phyloP scores from a whole-genome alignment of 345 rosid genomes.

The Hypericum perforatum region DNA sequence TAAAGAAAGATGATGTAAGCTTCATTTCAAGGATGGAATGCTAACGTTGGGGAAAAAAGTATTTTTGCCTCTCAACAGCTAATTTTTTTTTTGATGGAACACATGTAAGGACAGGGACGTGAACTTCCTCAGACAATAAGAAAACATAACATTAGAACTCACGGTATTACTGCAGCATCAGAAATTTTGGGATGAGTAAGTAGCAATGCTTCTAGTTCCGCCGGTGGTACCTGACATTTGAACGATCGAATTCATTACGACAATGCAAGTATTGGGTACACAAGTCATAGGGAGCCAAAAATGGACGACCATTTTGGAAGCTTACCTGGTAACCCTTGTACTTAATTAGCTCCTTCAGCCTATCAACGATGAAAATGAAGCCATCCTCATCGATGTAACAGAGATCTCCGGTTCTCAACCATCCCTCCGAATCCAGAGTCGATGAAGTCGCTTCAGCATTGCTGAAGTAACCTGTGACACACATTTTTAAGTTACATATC shows the following conservation, averaged over 20 bases:
- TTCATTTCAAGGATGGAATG: background rate
- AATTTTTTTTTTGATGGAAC: too few relatives aligned
- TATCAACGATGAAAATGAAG: conserved; percentile 69
- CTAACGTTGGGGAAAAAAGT: too few relatives aligned
- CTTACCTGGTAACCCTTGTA: conserved; percentile 90
- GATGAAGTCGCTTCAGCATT: conserved; percentile 69
- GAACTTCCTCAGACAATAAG: too few relatives aligned
- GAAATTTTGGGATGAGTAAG: conserved; percentile 57
- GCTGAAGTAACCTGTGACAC: conserved; percentile 58
- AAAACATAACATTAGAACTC: conserved; percentile 12
- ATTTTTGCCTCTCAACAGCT: too few relatives aligned
- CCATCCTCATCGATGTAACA: conserved; percentile 85
- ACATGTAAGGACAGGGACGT: too few relatives aligned
- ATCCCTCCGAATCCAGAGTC: conserved; percentile 71
- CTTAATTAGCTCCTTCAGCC: conserved; percentile 86
- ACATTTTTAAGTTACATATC: too few relatives aligned
- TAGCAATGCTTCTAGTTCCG: conserved; percentile 77
- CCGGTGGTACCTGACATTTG: conserved; percentile 65
- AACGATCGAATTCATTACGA: background rate
- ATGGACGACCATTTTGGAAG: background rate
- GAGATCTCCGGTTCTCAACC: conserved; percentile 94
- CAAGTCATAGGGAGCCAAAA: background rate
- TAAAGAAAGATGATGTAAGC: background rate
- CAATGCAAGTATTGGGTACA: too few relatives aligned
- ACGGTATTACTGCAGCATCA: conserved; percentile 89